Base-by-base conservation (phyloP, 2,329 filamentous ascomycete species). In the Lomentospora prolificans region DNA sequence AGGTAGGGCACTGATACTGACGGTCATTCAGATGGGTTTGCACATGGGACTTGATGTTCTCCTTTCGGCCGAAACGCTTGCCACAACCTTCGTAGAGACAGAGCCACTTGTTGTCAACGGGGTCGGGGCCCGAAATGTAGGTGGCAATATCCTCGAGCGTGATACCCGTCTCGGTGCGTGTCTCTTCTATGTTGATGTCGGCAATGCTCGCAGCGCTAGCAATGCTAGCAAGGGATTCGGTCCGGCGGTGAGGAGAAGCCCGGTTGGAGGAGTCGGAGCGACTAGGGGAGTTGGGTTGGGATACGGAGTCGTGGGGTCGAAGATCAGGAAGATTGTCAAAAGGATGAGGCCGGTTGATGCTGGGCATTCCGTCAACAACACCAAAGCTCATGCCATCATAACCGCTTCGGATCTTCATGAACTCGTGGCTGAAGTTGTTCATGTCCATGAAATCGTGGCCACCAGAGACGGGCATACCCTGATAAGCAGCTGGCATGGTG, bases 11-110 rank as follows among this genome's bases (percentile, higher is more conserved):
- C 69, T 89, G 86, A 73, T 90, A 99, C 68, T 96, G 94, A 51
- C 94, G 82, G 69, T 99, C 94, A 64, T 95, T 94, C 60, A 99
- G 85, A 71, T 99, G 94, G 3, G 94, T 99, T 72, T 99, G 94
- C 12, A 99, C 89, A 69, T 99, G 94, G 0, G 91, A 95, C 69
- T 96, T 95, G 75, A 97, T 96, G 72, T 99, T 97, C 70, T 99
- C 94, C 69, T 96, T 95, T 63, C 94, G 84, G n/a, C 91, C 92
- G 67, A 99, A 97, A 55, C 85, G 82, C 70, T 96, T 95, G 62
- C 85, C 81, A 70, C 94, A 99, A 27, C 84, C 85, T 7, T 89
- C 78, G 57, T 74, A 91, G n/a, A 82, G 71, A 66, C 88, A 94
- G 5, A 84, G 75, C 86, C 87, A 94, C 70, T 90, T 90, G 62